These are phyloP conservation scores for Stephanodiscus minutulus DNA, from an alignment of 108 stramenopile genomes.

Conservation along the genomic window DNA sequence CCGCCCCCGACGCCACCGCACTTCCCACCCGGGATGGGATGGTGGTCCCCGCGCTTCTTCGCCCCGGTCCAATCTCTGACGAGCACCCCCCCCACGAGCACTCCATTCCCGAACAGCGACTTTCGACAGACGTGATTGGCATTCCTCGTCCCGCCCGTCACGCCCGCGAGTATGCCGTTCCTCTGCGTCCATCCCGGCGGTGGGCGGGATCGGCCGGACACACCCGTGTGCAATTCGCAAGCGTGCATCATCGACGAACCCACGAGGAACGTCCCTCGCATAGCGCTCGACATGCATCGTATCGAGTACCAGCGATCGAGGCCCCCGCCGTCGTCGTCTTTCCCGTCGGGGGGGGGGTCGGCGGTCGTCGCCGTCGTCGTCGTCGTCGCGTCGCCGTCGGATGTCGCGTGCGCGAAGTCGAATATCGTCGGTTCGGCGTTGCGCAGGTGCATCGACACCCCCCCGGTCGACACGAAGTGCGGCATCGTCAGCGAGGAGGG, in stretches of 20 bases:
- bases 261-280: constrained; percentile 24
- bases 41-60: not conserved
- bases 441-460: constrained; percentile 38
- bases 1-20: no score
- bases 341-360: no score
- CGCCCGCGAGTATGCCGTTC: constrained; percentile 50
- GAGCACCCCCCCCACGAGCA: constrained; percentile 47
- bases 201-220: constrained; percentile 36
- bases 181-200: constrained; percentile 55
- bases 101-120: constrained; percentile 10
- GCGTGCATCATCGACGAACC: constrained; percentile 31
- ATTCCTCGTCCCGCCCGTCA: constrained; percentile 47
- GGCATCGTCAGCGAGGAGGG: constrained; percentile 33
- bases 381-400: no score
- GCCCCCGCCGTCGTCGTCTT: not conserved
- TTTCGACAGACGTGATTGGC: constrained; percentile 16
- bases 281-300: constrained; percentile 26
- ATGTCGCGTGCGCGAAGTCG: constrained; percentile 15
- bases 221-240: constrained; percentile 38
- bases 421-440: constrained; percentile 45
- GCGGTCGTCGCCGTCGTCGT: no score
- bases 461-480: constrained; percentile 44
- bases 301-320: constrained; percentile 31
- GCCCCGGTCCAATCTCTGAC: constrained; percentile 60
- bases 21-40: no score